Conservation (phyloP, 306 rosid genomes). For the Medicago truncatula region DNA sequence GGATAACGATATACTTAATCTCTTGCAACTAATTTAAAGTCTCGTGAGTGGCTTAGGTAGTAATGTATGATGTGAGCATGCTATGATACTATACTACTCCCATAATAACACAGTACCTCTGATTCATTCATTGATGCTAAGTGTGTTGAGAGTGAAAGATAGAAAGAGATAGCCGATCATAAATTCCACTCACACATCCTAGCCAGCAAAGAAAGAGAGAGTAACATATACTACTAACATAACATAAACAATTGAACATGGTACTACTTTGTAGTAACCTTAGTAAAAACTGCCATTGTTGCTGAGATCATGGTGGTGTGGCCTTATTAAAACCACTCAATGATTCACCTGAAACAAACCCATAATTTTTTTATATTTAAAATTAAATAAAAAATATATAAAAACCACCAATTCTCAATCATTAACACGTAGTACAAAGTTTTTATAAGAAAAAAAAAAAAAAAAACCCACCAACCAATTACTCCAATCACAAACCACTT, state of each 20-base stretch:
- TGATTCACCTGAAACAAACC: constrained; percentile 46
- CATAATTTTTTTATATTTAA: background rate
- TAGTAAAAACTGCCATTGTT: constrained; percentile 42
- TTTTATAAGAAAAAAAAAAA: constrained; percentile 35
- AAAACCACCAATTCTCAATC: constrained; percentile 50
- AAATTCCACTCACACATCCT: constrained; percentile 32
- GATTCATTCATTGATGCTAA: constrained; percentile 33
- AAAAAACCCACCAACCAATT: constrained; percentile 43
- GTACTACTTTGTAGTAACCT: background rate
- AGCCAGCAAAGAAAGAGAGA: background rate
- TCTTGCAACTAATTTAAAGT: no score
- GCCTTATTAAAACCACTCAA: constrained; percentile 52
- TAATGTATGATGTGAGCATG: constrained; percentile 22
- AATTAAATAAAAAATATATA: background rate
- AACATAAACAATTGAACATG: background rate
- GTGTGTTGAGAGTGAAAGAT: constrained; percentile 42
- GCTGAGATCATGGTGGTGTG: constrained; percentile 29
- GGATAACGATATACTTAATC: background rate
- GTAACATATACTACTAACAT: no score
- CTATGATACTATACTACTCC: background rate
- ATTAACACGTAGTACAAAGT: constrained; percentile 39
- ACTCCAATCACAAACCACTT: constrained; percentile 35
- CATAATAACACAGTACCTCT: background rate
- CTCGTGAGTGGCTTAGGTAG: background rate
- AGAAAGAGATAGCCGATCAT: constrained; percentile 33